phyloP scores from a whole-genome alignment of 2,329 filamentous ascomycete species.

The Coniochaeta hoffmannii region DNA sequence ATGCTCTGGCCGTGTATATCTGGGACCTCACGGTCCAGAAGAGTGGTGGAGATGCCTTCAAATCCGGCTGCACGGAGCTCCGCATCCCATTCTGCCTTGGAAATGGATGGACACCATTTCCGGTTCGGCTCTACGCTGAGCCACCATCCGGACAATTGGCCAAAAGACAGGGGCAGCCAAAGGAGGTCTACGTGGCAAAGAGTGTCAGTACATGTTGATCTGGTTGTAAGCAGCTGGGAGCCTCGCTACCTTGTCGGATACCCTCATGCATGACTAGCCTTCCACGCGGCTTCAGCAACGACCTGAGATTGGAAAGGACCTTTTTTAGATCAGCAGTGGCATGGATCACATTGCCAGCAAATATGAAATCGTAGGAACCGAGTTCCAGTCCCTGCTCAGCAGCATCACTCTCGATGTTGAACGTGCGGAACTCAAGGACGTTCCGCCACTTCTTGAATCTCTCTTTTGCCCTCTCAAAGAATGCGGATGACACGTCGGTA shows the following conservation, averaged over 20 bases:
- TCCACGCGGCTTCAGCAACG: conserved; percentile 7
- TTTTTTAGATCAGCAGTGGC: conserved; percentile 7
- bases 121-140: conserved; percentile 19
- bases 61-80: conserved; percentile 20
- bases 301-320: conserved; percentile 9
- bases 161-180: conserved; percentile 6
- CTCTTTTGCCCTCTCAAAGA: conserved; percentile 24
- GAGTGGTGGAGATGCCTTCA: conserved; percentile 13
- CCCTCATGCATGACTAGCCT: neutral
- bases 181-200: neutral
- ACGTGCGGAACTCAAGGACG: neutral
- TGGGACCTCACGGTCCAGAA: conserved; percentile 6
- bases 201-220: neutral
- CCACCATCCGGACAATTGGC: conserved; percentile 23
- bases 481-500: conserved; percentile 16
- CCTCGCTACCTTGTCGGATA: neutral
- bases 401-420: neutral
- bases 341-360: conserved; percentile 13
- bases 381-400: conserved; percentile 9
- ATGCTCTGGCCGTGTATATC: neutral
- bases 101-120: conserved; percentile 17
- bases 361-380: conserved; percentile 10
- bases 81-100: conserved; percentile 15
- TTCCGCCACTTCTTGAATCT: conserved; percentile 12
- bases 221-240: neutral